phyloP scores from a whole-genome alignment of 495 filamentous ascomycete species.

The Penicillium bovifimosum region DNA sequence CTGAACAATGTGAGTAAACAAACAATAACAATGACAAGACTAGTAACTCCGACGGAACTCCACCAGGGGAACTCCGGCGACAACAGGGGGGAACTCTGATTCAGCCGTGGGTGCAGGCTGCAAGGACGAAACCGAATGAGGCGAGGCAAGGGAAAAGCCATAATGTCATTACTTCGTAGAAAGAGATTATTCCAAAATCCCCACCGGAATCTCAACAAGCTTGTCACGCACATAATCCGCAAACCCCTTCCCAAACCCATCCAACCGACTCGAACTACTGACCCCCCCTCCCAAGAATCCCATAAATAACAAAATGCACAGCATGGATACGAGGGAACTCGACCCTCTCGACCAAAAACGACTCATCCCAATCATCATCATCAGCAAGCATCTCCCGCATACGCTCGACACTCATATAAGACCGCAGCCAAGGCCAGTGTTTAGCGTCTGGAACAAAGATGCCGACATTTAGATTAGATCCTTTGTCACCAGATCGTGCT shows the following conservation, averaged over 20 bases:
- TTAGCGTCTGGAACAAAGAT: conserved; percentile 34
- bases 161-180: neutral
- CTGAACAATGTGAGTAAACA: no score
- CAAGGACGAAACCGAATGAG: no score
- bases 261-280: conserved; percentile 38
- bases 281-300: conserved; percentile 49
- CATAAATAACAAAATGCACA: conserved; percentile 49
- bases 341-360: conserved; percentile 40
- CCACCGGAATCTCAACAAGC: conserved; percentile 40
- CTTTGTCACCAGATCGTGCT: conserved; percentile 48
- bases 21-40: no score
- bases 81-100: no score
- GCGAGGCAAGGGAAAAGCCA: no score
- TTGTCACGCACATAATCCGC: conserved; percentile 44
- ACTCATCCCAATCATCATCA: conserved; percentile 32
- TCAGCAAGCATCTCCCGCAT: conserved; percentile 30
- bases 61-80: no score
- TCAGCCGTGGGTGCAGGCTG: no score
- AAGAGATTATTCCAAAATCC: conserved; percentile 6
- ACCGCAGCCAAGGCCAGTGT: conserved; percentile 43
- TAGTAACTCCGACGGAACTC: no score
- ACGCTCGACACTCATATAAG: conserved; percentile 31
- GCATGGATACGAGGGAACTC: conserved; percentile 36
- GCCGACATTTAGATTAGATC: conserved; percentile 44
- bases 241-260: conserved; percentile 49